A percentile compares a stretch with the other conserved stretches of the same genome.
Evolutionary conservation across 768 basidiomycete genomes (phyloP).

Genomic region (Mycena crocata): DNA sequence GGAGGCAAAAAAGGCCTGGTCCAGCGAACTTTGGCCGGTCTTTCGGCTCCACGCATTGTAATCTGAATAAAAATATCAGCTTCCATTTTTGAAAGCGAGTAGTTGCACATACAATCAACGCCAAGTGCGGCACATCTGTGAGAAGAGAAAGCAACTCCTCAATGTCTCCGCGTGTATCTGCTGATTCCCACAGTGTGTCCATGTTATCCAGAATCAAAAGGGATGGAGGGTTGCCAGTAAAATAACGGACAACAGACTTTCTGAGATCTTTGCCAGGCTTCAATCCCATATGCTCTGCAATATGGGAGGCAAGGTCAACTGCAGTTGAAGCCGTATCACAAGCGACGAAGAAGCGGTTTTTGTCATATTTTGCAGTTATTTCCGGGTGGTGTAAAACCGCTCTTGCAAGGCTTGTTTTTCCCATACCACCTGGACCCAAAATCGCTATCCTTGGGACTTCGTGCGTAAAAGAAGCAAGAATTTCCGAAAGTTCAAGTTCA

Average conservation of each 20-base stretch:
- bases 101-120: not conserved
- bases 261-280: constrained; percentile 7
- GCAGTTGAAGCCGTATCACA: not conserved
- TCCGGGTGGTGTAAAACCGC: constrained; percentile 12
- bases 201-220: constrained; percentile 15
- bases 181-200: constrained; percentile 14
- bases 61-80: constrained; percentile 4
- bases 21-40: constrained; percentile 7
- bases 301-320: not conserved
- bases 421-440: constrained; percentile 19
- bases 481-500: not conserved
- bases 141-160: constrained; percentile 14
- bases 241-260: constrained; percentile 2
- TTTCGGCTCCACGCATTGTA: constrained; percentile 25
- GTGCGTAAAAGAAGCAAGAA: not conserved
- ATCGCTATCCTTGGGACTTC: constrained; percentile 7
- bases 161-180: not conserved
- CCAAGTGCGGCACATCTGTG: constrained; percentile 5
- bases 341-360: constrained; percentile 6
- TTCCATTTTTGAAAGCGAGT: not conserved
- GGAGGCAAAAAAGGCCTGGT: constrained; percentile 16
- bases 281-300: constrained; percentile 9
- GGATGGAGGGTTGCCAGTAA: not conserved
- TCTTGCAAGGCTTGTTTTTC: constrained; percentile 7
- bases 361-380: not conserved